Evolutionary conservation across 257 asterid genomes (phyloP).

Genomic region (Solanum pennellii): DNA sequence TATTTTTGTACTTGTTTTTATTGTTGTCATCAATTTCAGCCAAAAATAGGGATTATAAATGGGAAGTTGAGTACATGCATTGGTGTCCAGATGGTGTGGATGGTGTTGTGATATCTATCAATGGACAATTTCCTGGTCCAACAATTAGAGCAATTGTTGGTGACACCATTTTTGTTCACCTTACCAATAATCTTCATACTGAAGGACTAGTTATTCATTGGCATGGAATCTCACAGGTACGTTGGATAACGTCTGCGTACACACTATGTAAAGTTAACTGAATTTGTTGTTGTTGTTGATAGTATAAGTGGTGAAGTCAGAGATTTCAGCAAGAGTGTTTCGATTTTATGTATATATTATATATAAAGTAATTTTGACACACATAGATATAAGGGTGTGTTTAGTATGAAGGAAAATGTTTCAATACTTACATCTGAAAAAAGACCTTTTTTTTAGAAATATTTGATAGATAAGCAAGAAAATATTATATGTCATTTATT

Average conservation of each 20-base stretch:
- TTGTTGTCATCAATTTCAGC: background rate
- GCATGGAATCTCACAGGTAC: conserved; percentile 86
- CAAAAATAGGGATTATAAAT: conserved; percentile 33
- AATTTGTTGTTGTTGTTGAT: too few relatives aligned
- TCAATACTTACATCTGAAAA: too few relatives aligned
- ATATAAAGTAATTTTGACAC: background rate
- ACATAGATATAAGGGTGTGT: background rate
- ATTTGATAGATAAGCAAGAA: too few relatives aligned
- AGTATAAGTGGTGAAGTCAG: too few relatives aligned
- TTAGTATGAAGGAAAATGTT: background rate
- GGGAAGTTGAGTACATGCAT: conserved; percentile 51
- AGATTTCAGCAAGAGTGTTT: background rate
- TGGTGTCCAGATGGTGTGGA: conserved; percentile 74
- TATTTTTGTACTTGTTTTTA: background rate
- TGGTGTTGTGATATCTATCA: conserved; percentile 45
- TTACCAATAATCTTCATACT: conserved; percentile 55
- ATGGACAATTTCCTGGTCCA: conserved; percentile 80
- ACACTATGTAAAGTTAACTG: too few relatives aligned
- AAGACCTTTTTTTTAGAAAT: too few relatives aligned
- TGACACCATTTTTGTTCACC: conserved; percentile 44
- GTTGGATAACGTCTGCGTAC: background rate
- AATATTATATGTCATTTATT: conserved; percentile 36
- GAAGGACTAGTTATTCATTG: conserved; percentile 81
- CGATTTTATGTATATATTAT: background rate
- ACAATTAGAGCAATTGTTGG: conserved; percentile 64